Evolutionary conservation across 495 filamentous ascomycete genomes (phyloP), one percentile per base, ranked within the genome.

Genomic region (Annulohypoxylon nitens): DNA sequence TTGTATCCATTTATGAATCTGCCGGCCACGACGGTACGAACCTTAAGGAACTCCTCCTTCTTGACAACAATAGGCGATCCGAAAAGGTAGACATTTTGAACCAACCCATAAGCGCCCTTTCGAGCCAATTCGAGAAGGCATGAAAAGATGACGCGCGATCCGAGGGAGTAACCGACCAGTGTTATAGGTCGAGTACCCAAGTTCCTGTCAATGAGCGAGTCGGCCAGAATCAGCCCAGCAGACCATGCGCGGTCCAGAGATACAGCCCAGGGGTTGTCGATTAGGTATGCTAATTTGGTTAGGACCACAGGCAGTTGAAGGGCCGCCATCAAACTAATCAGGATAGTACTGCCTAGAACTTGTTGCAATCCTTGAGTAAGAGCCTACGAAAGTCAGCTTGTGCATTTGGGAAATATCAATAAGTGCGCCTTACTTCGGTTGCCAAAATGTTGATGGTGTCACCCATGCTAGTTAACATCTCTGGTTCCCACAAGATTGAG

Each of bases 221-320:
- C 96, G 1, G 96, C 96, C 25, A 99, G 88, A 74, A 99, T 96
- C n/a, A 97, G 85, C 4, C 96, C 96, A 26, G 95, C 93, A 58
- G 91, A 85, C 70, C 91, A 92, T 41, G 96, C 97, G 64, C 96
- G 91, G 68, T 93, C 93, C 25, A 97, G 87, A 2, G 97, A 98
- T 16, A 97, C 95, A 14, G 90, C 93, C 96, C 96, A 99, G 0
- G 96, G 96, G 72, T 99, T 99, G 80, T 99, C 96, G 75, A 99
- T 97, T 8, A 99, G 85, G 76, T 99, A 99, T 3, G 96, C 88
- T 8, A 99, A 90, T 76, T 99, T 99, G 2, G 95, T 94, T 23
- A 99, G 85, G 2, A 98, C 91, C 34, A 99, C 89, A 2, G 96
- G 96, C 6, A 98, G 82, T 79, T 97, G 94, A n/a, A 99, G 82